A percentile compares a stretch with the other conserved stretches of the same genome.
Conservation (phyloP, 305 asterid species). For the Solanum hybrid region DNA sequence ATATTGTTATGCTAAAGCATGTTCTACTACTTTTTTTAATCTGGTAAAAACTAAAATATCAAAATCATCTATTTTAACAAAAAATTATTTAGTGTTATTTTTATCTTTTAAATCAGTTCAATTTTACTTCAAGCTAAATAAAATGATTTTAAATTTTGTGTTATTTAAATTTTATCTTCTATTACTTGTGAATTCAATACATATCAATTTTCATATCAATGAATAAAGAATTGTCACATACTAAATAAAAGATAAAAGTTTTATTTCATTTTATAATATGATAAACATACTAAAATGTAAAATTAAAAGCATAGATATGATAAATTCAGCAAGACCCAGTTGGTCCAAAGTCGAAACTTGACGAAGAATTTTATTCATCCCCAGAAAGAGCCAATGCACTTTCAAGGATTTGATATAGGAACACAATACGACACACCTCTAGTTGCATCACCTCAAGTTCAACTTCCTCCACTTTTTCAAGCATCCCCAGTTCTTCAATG, state of each 20-base stretch:
- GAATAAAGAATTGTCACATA: not conserved
- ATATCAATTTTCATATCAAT: not conserved
- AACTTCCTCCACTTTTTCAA: too few relatives aligned
- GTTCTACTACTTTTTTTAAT: too few relatives aligned
- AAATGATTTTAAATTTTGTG: not conserved
- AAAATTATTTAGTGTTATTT: too few relatives aligned
- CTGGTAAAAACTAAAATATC: too few relatives aligned
- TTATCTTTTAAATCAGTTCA: too few relatives aligned
- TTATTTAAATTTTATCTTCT: not conserved
- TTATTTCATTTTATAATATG: not conserved
- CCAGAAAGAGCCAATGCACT: not conserved
- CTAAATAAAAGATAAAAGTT: not conserved
- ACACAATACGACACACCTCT: not conserved
- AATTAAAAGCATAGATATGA: not conserved
- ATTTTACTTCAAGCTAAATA: too few relatives aligned
- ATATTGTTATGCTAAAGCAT: too few relatives aligned
- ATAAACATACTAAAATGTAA: not conserved
- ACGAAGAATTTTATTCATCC: not conserved
- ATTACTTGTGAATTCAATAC: not conserved
- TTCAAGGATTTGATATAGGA: not conserved
- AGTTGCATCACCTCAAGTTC: too few relatives aligned
- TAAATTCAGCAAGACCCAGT: not conserved
- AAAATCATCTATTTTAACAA: too few relatives aligned
- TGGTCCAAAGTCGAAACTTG: not conserved
- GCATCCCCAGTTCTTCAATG: not conserved